Evolutionary conservation across 164 flowering plant genomes (phyloP), one percentile per base, ranked within the genome.

Genomic region (Liriodendron chinense): DNA sequence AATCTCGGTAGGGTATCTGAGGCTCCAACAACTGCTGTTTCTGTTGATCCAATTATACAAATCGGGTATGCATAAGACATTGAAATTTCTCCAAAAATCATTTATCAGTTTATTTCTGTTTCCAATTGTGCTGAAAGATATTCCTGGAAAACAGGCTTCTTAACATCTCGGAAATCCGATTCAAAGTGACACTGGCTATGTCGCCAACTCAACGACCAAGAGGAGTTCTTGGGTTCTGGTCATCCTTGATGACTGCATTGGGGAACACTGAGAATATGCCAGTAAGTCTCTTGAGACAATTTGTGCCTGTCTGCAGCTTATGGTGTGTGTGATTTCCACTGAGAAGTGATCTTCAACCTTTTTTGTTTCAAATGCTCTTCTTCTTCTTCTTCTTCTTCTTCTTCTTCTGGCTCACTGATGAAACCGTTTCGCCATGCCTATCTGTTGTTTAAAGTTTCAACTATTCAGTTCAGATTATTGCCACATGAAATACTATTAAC

Each of bases 191-290:
- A 75, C 91, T 96, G 96, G 86, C 91, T 72, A 96, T 96, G 99
- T 96, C 99, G 69, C 99, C 99, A 74, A 85, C 91, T 83, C 99
- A 94, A 77, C 86, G 99, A 25, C 99, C 99, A 68, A 89, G 91
- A 47, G 99, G 99, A 70, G 98, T 96, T 16, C 98, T 96, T 84
- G 99, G 99, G 62, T 96, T 96, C 81, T 96, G 99, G 98, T 85
- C 94, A 75, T 94, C 98, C 57, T 84, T 96, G 82, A 96, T 96
- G 99, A 96, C 99, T 84, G 97, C 99, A 64, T 83, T 96, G 80
- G 99, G 99, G 9, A 96, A 96, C 81, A 94, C 97, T 28, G 98
- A 96, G 80, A 91, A 94, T 83, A 96, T 96, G 99, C 87, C 93
- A 10, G 99, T 96, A 82, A 87, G 94, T 77, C 21, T 47, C 48